Evolutionary conservation across 306 rosid genomes (phyloP).

Genomic region (Lupinus albus): DNA sequence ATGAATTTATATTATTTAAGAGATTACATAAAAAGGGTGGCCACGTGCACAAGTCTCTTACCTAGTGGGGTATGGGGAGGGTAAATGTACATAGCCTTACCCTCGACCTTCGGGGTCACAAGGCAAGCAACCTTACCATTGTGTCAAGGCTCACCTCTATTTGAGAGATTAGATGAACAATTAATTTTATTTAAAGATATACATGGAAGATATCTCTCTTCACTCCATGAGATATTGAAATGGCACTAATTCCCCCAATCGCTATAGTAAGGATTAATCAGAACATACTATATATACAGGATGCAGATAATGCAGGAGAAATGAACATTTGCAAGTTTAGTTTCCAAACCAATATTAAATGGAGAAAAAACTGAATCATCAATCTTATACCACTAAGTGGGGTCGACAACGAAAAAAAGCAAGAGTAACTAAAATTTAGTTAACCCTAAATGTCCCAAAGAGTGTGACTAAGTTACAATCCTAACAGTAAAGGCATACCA

Average conservation of each 20-base stretch:
- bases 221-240: constrained; percentile 19
- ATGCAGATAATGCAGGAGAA: neutral
- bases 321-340: neutral
- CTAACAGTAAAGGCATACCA: neutral
- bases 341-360: constrained; percentile 18
- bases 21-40: no score
- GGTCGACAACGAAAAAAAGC: constrained; percentile 17
- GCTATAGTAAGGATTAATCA: constrained; percentile 8
- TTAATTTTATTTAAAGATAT: constrained; percentile 19
- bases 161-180: no score
- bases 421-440: neutral
- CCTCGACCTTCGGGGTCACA: no score
- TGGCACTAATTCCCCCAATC: constrained; percentile 2
- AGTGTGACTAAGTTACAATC: constrained; percentile 23
- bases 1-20: no score
- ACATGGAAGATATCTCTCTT: constrained; percentile 13
- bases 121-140: no score
- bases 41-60: no score
- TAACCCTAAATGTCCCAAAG: constrained; percentile 8
- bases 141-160: no score
- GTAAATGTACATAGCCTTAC: no score
- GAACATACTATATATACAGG: constrained; percentile 7
- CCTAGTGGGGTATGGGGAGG: no score
- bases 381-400: no score
- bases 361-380: constrained; percentile 9